Evolutionary conservation across 768 basidiomycete species (phyloP), one percentile per base, ranked within the genome.

Genomic region (Boletus vermiculosoides): DNA sequence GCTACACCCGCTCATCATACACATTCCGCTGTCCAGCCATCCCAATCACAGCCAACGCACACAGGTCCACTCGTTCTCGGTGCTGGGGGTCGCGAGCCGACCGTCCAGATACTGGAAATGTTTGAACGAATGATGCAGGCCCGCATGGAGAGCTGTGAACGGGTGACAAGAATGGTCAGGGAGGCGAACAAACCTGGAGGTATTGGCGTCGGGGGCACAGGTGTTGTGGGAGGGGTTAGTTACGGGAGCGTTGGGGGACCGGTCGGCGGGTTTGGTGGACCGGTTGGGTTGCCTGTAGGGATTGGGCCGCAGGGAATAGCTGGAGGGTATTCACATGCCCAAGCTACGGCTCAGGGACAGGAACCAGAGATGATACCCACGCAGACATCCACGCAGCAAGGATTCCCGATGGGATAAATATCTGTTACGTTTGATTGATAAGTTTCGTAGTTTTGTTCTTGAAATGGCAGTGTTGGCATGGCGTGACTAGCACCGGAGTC

Each of bases 61-160:
- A 50, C 69, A 1, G 60, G 61, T 5, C 69, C 69, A 2, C 47
- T 71, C 33, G 59, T 71, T 39, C 63, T 70, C n/a, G 72, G 71
- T 20, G 62, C 69, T 15, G 65, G 69, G 12, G 65, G 61, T n/a
- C 63, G 65, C 36, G 77, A 79, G 57, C 71, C 76, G 36, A 73
- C 74, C 44, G 79, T 83, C 28, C 80, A 77, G 52, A 78, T 90
- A 52, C 73, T 90, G 57, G 80, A 83, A 63, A 80, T 84, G 77
- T 88, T 87, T 65, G 85, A 85, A 55, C 80, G 82, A 57, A 84
- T 90, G 75, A 82, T 89, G 76, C 85, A 88, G 63, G 77, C 83
- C 3, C 80, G 88, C 53, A 83, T 90, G 80, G 88, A 89, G 70
- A 88, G 86, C 65, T 90, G 88, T 69, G 79, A 85, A 60, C 77